phyloP scores from a whole-genome alignment of 495 filamentous ascomycete genomes.

The Chaetomium tenue region DNA sequence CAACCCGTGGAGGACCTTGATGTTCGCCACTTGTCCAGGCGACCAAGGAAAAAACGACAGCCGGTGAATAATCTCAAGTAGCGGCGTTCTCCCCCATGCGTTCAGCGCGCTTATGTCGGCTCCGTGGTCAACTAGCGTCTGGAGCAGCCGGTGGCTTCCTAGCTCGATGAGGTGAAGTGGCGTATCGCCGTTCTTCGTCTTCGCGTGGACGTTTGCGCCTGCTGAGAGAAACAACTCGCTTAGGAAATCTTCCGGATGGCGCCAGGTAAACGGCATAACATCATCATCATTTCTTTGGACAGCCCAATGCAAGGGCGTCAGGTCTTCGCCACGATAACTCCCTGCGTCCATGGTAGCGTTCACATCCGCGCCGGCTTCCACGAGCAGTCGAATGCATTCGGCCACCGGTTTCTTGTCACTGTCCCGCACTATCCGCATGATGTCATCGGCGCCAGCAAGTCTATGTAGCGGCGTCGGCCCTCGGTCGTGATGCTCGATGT shows the following conservation, averaged over 20 bases:
- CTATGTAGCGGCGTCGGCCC: slow-evolving; percentile 8
- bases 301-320: slow-evolving; percentile 32
- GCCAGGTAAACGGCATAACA: background rate
- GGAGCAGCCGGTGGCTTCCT: background rate
- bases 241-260: slow-evolving; percentile 4
- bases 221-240: slow-evolving; percentile 12
- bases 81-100: background rate
- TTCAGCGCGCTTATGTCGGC: slow-evolving; percentile 15
- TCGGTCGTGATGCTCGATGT: background rate
- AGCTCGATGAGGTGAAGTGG: slow-evolving; percentile 7
- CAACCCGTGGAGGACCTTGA: background rate
- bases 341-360: slow-evolving; percentile 19
- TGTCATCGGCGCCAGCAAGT: background rate
- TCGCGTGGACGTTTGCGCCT: slow-evolving; percentile 11
- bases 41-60: background rate
- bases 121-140: slow-evolving; percentile 8
- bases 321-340: slow-evolving; percentile 11
- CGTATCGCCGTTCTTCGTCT: slow-evolving; percentile 11
- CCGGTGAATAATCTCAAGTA: slow-evolving; percentile 8
- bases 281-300: background rate
- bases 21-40: background rate
- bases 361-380: slow-evolving; percentile 12
- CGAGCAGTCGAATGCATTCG: slow-evolving; percentile 12
- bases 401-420: background rate
- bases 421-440: no score